Base-by-base conservation (phyloP, 768 basidiomycete genomes). In the Harrya chromipes region DNA sequence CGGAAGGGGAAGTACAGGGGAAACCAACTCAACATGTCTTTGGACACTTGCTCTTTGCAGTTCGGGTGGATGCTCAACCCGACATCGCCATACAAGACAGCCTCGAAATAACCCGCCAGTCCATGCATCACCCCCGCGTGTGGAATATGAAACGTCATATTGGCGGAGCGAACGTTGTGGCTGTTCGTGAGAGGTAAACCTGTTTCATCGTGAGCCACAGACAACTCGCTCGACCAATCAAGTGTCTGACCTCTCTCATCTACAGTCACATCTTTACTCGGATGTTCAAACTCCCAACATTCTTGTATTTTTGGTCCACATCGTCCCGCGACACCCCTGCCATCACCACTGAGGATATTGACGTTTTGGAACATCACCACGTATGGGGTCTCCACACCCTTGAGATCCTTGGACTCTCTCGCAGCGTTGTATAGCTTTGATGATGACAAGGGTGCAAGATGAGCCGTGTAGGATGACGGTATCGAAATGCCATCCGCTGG, bases 1-100 rank as follows among this genome's bases (percentile, higher is more conserved):
- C 84, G 87, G 65, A 98, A 82, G 2, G 97, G 97, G 70, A 99
- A 95, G 72, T 92, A 97, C 17, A 97, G 70, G 0, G 97, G 97
- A 72, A 99, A 99, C 97, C 97, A 99, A 64, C 94, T 97, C 60
- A 98, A 75, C 97, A 99, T 99, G 58, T 98, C 87, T 59, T 90
- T 94, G 8, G 92, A 94, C 46, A 94, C 77, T 40, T 81, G 76
- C 23, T 91, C 87, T 64, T 88, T 91, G 41, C 85, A 82, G 45
- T 89, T 81, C 0, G 97, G 97, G 64, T 98, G 95, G 36, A 97
- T 97, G 61, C 91, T 97, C 21, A 97, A 72, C 1, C 93, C 91
- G 19, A 98, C 76, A 53, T 86, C 84, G n/a, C 81, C 83, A 62
- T 99, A 99, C 4, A 99, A 72, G 10, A 89, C 82, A 0, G 95